Evolutionary conservation across 306 rosid genomes (phyloP).

Genomic region (Ormosia emarginata): DNA sequence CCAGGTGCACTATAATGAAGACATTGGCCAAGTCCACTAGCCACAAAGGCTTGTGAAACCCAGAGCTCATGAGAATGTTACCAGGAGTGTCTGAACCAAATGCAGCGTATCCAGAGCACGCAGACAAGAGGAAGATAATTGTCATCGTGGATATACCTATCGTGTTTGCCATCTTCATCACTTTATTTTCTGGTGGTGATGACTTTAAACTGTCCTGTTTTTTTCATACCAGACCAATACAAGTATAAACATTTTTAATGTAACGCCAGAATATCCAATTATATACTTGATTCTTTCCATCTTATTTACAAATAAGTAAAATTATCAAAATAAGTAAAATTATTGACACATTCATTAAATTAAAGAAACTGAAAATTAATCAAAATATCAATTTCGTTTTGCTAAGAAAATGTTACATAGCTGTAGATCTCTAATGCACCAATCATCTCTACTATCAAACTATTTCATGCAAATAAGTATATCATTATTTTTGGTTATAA

Average conservation of each 20-base stretch:
- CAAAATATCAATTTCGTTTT: background rate
- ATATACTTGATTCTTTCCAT: background rate
- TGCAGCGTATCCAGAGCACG: slow-evolving; percentile 55
- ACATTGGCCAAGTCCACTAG: slow-evolving; percentile 50
- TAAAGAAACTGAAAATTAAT: background rate
- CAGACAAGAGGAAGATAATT: slow-evolving; percentile 33
- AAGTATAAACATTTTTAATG: background rate
- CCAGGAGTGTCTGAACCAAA: slow-evolving; percentile 56
- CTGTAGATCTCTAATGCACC: background rate
- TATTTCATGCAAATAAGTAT: background rate
- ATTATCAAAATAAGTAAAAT: background rate
- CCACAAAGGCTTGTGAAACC: slow-evolving; percentile 54
- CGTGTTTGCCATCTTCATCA: slow-evolving; percentile 56
- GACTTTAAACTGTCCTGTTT: slow-evolving; percentile 60
- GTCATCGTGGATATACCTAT: slow-evolving; percentile 43
- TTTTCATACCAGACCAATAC: background rate
- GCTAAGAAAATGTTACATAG: background rate
- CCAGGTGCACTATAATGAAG: slow-evolving; percentile 51
- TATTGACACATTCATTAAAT: background rate
- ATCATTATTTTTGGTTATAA: background rate
- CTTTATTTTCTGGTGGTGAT: slow-evolving; percentile 59
- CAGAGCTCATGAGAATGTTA: slow-evolving; percentile 55
- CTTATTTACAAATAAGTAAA: background rate
- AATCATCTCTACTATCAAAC: background rate
- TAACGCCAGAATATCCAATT: background rate